Evolutionary conservation across 129 eudicot genomes (phyloP), one percentile per base, ranked within the genome.

Genomic region (Flaveria sonorensis): DNA sequence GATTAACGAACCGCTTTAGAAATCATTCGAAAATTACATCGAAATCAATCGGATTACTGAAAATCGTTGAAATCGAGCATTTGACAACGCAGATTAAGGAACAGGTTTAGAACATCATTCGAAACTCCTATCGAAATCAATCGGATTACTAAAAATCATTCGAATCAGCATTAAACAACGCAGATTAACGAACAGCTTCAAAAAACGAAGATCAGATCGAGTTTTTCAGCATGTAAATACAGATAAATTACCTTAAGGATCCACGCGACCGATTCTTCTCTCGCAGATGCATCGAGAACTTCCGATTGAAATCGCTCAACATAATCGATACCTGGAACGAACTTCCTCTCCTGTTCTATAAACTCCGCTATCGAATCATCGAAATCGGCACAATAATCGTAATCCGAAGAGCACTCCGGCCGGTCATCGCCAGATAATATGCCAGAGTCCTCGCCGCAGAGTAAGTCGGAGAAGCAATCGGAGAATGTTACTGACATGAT

Each of bases 231-330:
- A 71, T 60, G 36, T 28, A 47, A 2, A 10, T 52, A 19, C 26
- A 57, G 18, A 60, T 55, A 4, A 36, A 16, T 30, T 87, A 90
- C 98, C 98, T 93, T 93, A 39, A 93, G 91, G 72, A 93, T 93
- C 98, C 98, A 93, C 69, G 91, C 88, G 77, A 90, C 86, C 14
- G 97, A 88, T 67, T 87, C 87, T n/a, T 85, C 84, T 68, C 98
- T 85, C 66, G 92, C 86, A 13, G 95, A 87, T 6, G 89, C 85
- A 23, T 93, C 96, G 13, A 87, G 76, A 47, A 89, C 69, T 18
- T 85, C 86, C 10, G 93, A 73, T 13, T 72, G 89, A 81, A 85
- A 75, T 55, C 79, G 68, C 64, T 80, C 86, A 15, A 82, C 81
- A n/a, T 84, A 85, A 76, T 85, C 92, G 75, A 66, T 66, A 20